Evolutionary conservation across 2,329 filamentous ascomycete species (phyloP).

Genomic region (Aspergillus novofumigatus): DNA sequence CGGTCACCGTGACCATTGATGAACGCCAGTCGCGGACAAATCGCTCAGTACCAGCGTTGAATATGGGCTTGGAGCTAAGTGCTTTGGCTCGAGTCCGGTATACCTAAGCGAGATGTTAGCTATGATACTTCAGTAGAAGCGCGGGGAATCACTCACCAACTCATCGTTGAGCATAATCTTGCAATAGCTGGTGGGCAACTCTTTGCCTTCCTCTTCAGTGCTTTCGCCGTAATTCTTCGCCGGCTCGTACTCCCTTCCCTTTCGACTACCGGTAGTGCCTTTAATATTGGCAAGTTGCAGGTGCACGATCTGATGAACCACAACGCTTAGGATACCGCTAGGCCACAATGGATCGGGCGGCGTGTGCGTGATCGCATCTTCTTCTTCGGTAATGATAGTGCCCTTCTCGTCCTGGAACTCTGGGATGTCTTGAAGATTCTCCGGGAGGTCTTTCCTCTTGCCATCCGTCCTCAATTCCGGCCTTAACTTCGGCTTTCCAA

Average conservation of each 20-base stretch:
- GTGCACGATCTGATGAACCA: constrained; percentile 93
- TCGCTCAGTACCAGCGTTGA: constrained; percentile 91
- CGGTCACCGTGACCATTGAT: constrained; percentile 77
- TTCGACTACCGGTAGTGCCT: constrained; percentile 74
- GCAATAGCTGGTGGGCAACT: constrained; percentile 87
- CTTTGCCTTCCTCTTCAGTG: constrained; percentile 75
- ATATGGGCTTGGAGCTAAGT: constrained; percentile 90
- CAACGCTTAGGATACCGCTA: constrained; percentile 77
- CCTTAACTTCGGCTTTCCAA: constrained; percentile 84
- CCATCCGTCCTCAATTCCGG: constrained; percentile 81
- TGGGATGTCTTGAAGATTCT: constrained; percentile 66
- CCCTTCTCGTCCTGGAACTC: constrained; percentile 88
- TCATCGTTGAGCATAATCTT: constrained; percentile 88
- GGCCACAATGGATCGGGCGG: constrained; percentile 97
- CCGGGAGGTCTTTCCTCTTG: constrained; percentile 72
- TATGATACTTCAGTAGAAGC: background rate
- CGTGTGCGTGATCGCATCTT: constrained; percentile 83
- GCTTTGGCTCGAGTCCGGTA: constrained; percentile 96
- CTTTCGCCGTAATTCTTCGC: constrained; percentile 79
- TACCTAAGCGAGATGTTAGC: constrained; percentile 41
- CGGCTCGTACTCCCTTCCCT: constrained; percentile 83
- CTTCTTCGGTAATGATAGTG: constrained; percentile 64
- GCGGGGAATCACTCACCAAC: constrained; percentile 47
- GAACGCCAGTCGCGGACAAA: constrained; percentile 94
- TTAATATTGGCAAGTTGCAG: constrained; percentile 89